A percentile compares a stretch with the other conserved stretches of the same genome.
These are phyloP conservation scores for Salinomyces thailandicus DNA, from an alignment of 2,329 filamentous ascomycete genomes.

Conservation along the genomic window DNA sequence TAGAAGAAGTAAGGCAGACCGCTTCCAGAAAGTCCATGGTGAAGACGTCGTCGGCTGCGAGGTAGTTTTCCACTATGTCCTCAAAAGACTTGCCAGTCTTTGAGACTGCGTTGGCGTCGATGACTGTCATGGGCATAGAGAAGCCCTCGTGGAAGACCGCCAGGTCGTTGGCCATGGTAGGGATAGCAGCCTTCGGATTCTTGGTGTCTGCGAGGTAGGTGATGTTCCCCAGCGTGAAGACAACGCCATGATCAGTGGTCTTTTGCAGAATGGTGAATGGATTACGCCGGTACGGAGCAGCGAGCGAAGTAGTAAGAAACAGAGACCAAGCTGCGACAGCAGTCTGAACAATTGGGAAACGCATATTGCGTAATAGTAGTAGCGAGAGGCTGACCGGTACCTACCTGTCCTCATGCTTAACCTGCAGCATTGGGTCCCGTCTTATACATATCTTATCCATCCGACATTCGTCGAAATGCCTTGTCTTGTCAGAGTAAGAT, in stretches of 20 bases:
- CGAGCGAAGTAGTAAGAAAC: not conserved
- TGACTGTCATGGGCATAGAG: conserved; percentile 20
- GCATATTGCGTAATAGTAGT: too few species aligned
- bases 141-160: not conserved
- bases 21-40: conserved; percentile 27
- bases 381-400: too few species aligned
- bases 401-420: too few species aligned
- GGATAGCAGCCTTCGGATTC: conserved; percentile 20
- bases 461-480: too few species aligned
- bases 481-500: too few species aligned
- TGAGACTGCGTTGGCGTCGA: conserved; percentile 21
- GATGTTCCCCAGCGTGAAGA: conserved; percentile 28
- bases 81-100: conserved; percentile 24
- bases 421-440: too few species aligned
- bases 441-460: too few species aligned
- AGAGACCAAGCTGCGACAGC: too few species aligned
- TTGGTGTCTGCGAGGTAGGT: conserved; percentile 29
- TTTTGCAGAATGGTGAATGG: not conserved
- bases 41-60: conserved; percentile 28
- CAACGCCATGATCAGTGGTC: conserved; percentile 18
- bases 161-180: not conserved
- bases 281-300: not conserved
- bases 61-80: conserved; percentile 22
- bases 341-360: too few species aligned
- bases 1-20: conserved; percentile 23